Percentiles rank a stretch among this genome's conserved stretches.
phyloP scores from a whole-genome alignment of 768 basidiomycete genomes.

The Lanmaoa rubissima region DNA sequence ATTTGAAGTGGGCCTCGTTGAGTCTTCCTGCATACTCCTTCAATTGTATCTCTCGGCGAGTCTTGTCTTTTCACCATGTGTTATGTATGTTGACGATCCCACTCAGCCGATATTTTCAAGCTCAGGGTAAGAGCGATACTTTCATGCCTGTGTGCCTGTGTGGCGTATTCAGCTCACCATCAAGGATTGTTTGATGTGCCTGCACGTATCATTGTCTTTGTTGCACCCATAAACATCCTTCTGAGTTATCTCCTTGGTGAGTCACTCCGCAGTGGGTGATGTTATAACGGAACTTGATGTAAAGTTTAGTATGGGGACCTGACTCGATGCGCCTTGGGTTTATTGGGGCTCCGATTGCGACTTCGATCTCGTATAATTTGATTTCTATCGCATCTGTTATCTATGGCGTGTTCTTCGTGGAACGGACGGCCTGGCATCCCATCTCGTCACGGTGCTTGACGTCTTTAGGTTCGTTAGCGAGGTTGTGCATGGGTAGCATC shows the following conservation, averaged over 20 bases:
- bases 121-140: constrained; percentile 59
- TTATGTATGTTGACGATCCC: constrained; percentile 43
- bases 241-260: constrained; percentile 82
- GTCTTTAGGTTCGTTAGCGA: constrained; percentile 63
- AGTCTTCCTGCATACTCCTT: constrained; percentile 75
- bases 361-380: constrained; percentile 84
- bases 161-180: constrained; percentile 1
- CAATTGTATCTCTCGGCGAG: constrained; percentile 49
- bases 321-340: constrained; percentile 76
- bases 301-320: constrained; percentile 87
- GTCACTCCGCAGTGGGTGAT: not conserved
- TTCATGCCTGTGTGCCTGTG: constrained; percentile 16
- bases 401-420: constrained; percentile 66
- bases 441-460: constrained; percentile 63
- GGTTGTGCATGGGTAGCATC: constrained; percentile 79
- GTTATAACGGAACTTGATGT: constrained; percentile 42
- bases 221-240: constrained; percentile 81
- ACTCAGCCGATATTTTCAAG: constrained; percentile 59
- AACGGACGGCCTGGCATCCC: constrained; percentile 82
- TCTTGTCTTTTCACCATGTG: constrained; percentile 9
- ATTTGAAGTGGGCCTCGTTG: constrained; percentile 69
- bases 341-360: constrained; percentile 88
- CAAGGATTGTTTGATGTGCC: constrained; percentile 79
- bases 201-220: constrained; percentile 74
- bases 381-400: constrained; percentile 58